Conservation (phyloP, 1,284 basidiomycete species). For the Kwoniella shivajii region DNA sequence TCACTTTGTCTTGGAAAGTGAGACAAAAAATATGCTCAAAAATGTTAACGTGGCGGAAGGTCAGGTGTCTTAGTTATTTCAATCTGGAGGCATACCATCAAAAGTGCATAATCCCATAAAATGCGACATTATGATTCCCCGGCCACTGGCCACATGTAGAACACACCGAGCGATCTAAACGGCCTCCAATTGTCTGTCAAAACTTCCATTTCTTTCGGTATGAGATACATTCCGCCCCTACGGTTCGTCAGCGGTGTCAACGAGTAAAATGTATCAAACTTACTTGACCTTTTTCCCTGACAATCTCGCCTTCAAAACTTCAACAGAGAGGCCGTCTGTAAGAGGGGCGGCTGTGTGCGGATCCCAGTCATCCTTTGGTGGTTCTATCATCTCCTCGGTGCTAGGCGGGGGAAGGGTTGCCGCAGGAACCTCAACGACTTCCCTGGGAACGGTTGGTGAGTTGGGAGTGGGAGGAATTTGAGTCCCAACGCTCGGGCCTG, state of each 20-base stretch:
- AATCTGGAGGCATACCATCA: not conserved
- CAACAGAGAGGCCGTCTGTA: slow-evolving; percentile 65
- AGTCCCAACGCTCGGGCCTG: not conserved
- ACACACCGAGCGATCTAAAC: slow-evolving; percentile 69
- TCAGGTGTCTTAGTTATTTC: no score
- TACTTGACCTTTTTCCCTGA: slow-evolving; percentile 81
- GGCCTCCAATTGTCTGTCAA: slow-evolving; percentile 76
- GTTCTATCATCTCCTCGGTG: slow-evolving; percentile 38
- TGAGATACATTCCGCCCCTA: slow-evolving; percentile 71
- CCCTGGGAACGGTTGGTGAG: slow-evolving; percentile 12
- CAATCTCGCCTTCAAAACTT: slow-evolving; percentile 66
- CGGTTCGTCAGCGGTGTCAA: not conserved
- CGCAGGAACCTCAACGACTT: slow-evolving; percentile 20
- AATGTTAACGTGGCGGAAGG: no score
- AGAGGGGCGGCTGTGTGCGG: slow-evolving; percentile 54
- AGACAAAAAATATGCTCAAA: not conserved
- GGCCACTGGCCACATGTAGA: slow-evolving; percentile 53
- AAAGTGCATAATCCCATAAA: not conserved
- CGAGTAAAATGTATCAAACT: slow-evolving; percentile 18
- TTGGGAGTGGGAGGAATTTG: slow-evolving; percentile 25
- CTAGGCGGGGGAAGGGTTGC: slow-evolving; percentile 25
- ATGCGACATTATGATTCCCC: slow-evolving; percentile 22
- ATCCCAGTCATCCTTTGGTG: slow-evolving; percentile 35
- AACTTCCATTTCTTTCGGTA: slow-evolving; percentile 78
- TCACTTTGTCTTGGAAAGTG: not conserved